Evolutionary conservation across 2,329 filamentous ascomycete genomes (phyloP), one percentile per base, ranked within the genome.

Genomic region (Ambrosiella xylebori): DNA sequence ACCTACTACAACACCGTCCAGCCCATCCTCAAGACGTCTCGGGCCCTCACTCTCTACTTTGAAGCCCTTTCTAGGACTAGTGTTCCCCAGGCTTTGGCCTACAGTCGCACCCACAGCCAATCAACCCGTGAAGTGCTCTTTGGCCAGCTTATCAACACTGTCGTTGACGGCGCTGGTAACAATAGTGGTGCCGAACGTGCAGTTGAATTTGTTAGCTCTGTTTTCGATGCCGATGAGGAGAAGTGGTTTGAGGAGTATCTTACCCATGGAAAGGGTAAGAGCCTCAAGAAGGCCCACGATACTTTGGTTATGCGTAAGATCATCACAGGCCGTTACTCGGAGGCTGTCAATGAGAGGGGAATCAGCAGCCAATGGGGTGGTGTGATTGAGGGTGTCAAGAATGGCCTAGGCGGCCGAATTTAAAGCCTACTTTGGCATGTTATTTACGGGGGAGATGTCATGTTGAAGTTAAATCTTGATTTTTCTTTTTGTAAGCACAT

Each of bases 1-100:
- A 84, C 86, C 9, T 94, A 93, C 70, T 93, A 86, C 70, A 77
- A 89, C 63, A 80, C 84, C 11, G 82, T 85, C 0, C 82, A 82
- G 63, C 88, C 88, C 1, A 79, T 84, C 17, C 73, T 95, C n/a
- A 79, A 79, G 63, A 79, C 76, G 0, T 72, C 77, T 1, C 72
- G 75, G 36, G 80, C 85, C 0, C 74, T 87, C 8, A 75, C 79
- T 60, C 74, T 82, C 7, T 80, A 90, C 39, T 89, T 88, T 64
- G 76, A 78, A 47, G 82, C 85, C 7, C 74, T 93, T 53, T 78
- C 82, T 1, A 73, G 73, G 40, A 80, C 82, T 7, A 86, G 78
- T 64, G 74, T 90, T 4, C 78, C 80, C 0, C 85, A 89, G 65
- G 84, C 86, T 2, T 82, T 91, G 58, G 81, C 81, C 61, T 93